Percentiles rank a stretch among this genome's conserved stretches.
Evolutionary conservation across 257 asterid genomes (phyloP).

Genomic region (Solanum pinnatisectum): DNA sequence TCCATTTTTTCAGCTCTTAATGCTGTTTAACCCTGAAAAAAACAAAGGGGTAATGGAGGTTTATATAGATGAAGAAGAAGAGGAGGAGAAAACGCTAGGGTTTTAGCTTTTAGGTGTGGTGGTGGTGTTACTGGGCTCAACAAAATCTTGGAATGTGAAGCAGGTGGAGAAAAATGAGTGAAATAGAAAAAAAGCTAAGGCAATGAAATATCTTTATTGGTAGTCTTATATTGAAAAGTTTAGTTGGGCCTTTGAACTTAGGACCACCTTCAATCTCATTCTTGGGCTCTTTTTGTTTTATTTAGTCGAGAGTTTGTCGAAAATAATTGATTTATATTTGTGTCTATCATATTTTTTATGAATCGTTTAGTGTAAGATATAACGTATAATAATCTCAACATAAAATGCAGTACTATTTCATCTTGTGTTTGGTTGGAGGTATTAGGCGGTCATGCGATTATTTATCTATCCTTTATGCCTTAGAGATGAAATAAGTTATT

Average conservation of each 20-base stretch:
- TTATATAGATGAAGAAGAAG: background rate
- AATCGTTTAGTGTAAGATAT: too few species aligned
- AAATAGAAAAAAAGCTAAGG: background rate
- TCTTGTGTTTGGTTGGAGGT: too few species aligned
- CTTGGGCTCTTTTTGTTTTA: background rate
- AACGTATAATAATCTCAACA: too few species aligned
- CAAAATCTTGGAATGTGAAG: background rate
- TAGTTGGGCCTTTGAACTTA: background rate
- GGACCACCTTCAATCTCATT: background rate
- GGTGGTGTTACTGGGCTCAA: background rate
- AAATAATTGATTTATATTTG: too few species aligned
- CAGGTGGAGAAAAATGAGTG: background rate
- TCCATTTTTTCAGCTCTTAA: conserved; percentile 22
- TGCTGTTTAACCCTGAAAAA: background rate
- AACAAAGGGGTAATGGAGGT: background rate
- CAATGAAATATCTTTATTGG: background rate
- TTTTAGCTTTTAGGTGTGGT: conserved; percentile 10
- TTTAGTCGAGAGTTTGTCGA: too few species aligned
- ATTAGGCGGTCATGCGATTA: too few species aligned
- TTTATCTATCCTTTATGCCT: too few species aligned
- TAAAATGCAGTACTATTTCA: too few species aligned
- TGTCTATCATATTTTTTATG: too few species aligned
- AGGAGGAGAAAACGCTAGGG: conserved; percentile 24
- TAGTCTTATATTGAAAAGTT: background rate
- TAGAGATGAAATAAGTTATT: too few species aligned